Evolutionary conservation across 306 rosid species (phyloP), one percentile per base, ranked within the genome.

Genomic region (Quercus gilva): DNA sequence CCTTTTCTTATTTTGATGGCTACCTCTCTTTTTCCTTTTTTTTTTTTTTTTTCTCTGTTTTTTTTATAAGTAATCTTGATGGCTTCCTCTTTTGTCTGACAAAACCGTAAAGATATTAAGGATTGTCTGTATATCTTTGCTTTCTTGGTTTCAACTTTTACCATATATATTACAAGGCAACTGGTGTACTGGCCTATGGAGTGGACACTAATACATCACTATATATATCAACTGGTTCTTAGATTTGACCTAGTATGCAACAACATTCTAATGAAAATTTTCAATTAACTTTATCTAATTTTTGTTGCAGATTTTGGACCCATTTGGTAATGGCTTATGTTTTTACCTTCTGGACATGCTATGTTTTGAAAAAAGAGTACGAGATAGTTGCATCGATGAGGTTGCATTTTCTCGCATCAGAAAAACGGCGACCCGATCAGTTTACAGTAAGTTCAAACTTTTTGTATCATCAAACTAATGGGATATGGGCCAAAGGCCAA

Each of bases 271-370:
- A 13, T 55, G n/a, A 69, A 5, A 21, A 69, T 2, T 69, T 57
- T 57, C 1, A 65, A 35, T 55, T 23, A 51, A 20, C n/a, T 23
- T 26, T 82, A 17, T 72, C 70, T 70, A 75, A 49, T 41, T 45
- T 76, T 21, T 77, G 69, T 85, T 87, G 85, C 94, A 95, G 99
- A 88, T 95, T 95, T 83, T 95, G 98, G 99, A 91, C 99, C 76
- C 99, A 95, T 86, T 82, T 93, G 86, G 90, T 89, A 75, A 95
- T 95, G 98, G 98, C 98, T 60, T 95, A 95, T 87, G 94, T 83
- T 72, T 95, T 95, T 88, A 93, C 99, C 74, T 88, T 91, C 76
- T 95, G 98, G 97, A 89, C 98, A 26, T 95, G 96, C 85, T 91
- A 91, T 81, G 86, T 90, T 73, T 85, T 95, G 85, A 91, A 85